phyloP scores from a whole-genome alignment of 164 flowering plant species.

The Nymphaea thermarum region DNA sequence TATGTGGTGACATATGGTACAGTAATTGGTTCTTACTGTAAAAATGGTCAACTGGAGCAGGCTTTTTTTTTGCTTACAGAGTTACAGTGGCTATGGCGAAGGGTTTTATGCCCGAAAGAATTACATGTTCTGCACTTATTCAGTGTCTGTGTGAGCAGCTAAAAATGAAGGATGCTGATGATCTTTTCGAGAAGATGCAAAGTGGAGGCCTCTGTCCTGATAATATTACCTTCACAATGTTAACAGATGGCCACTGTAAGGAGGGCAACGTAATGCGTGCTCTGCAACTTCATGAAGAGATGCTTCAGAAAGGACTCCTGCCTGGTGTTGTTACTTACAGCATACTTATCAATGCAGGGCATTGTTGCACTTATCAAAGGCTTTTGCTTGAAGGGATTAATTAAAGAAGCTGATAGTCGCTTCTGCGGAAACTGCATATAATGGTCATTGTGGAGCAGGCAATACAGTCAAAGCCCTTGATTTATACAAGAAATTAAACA shows the following conservation, averaged over 20 bases:
- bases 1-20: slow-evolving; percentile 75
- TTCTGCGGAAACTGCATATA: slow-evolving; percentile 53
- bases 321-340: slow-evolving; percentile 84
- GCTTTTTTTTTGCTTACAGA: slow-evolving; percentile 55
- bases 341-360: slow-evolving; percentile 57
- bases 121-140: slow-evolving; percentile 63
- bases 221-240: slow-evolving; percentile 58
- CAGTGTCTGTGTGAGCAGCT: slow-evolving; percentile 66
- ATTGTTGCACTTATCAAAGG: slow-evolving; percentile 62
- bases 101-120: slow-evolving; percentile 51
- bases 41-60: slow-evolving; percentile 31
- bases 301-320: slow-evolving; percentile 55
- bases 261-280: slow-evolving; percentile 59
- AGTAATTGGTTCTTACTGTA: slow-evolving; percentile 54
- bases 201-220: slow-evolving; percentile 46
- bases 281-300: slow-evolving; percentile 53
- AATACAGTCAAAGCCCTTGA: slow-evolving; percentile 39
- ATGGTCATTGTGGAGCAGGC: slow-evolving; percentile 60
- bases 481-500: slow-evolving; percentile 53
- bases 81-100: slow-evolving; percentile 45
- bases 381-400: slow-evolving; percentile 82
- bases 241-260: slow-evolving; percentile 61
- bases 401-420: slow-evolving; percentile 72
- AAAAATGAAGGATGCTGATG: slow-evolving; percentile 48
- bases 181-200: slow-evolving; percentile 61